phyloP scores from a whole-genome alignment of 495 filamentous ascomycete species.

The Bacidia gigantensis region DNA sequence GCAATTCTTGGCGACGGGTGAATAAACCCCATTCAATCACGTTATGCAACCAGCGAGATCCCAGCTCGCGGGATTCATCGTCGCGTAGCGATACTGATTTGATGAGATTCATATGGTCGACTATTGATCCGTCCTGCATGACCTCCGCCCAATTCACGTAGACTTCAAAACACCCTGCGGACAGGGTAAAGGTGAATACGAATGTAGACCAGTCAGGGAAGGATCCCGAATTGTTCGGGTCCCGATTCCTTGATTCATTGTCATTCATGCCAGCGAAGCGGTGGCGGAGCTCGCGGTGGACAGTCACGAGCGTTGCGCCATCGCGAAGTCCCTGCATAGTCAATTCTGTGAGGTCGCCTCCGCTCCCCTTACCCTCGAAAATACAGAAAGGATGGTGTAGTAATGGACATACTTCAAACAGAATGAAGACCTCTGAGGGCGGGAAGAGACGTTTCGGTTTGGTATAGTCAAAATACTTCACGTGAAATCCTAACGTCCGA shows the following conservation, averaged over 20 bases:
- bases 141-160: neutral
- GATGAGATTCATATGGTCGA: neutral
- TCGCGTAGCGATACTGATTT: neutral
- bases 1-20: neutral
- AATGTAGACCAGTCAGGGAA: neutral
- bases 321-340: neutral
- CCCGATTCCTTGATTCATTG: neutral
- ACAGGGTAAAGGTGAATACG: neutral
- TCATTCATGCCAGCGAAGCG: neutral
- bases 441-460: no score
- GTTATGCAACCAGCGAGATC: neutral
- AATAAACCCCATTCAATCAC: neutral
- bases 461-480: no score
- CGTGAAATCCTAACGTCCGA: no score
- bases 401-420: no score
- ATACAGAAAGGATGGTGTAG: conserved; percentile 1
- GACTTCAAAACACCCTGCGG: neutral
- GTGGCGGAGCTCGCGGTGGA: neutral
- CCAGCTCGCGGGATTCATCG: neutral
- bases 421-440: no score
- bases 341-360: neutral
- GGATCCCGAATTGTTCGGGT: neutral
- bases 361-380: conserved; percentile 2
- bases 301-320: neutral
- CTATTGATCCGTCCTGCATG: neutral